A percentile compares a stretch with the other conserved stretches of the same genome.
Conservation (phyloP, 1,139 yeast genomes). For the Pichia sp. region DNA sequence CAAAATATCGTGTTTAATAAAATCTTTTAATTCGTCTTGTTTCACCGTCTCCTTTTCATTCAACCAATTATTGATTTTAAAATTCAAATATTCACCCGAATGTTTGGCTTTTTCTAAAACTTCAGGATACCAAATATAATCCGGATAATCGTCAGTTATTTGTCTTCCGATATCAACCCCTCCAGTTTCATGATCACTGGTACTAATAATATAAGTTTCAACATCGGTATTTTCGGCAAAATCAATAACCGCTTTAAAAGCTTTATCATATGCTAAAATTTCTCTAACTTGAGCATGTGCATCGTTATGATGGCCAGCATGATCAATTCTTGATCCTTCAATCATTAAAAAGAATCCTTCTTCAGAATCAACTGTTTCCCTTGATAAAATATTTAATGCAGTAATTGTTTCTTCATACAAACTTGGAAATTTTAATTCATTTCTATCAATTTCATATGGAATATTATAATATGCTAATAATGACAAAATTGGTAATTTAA, state of each 20-base stretch:
- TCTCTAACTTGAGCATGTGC: conserved; percentile 84
- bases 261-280: conserved; percentile 69
- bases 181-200: conserved; percentile 91
- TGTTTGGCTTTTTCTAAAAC: conserved; percentile 59
- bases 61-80: conserved; percentile 29
- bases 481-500: conserved; percentile 64
- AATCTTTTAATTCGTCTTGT: conserved; percentile 34
- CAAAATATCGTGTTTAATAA: conserved; percentile 42
- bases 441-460: conserved; percentile 76
- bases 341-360: conserved; percentile 75
- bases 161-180: conserved; percentile 78
- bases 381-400: conserved; percentile 58
- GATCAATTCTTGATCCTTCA: conserved; percentile 88
- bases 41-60: conserved; percentile 7
- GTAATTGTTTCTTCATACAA: conserved; percentile 66
- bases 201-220: conserved; percentile 69
- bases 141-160: conserved; percentile 51
- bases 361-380: conserved; percentile 62
- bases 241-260: conserved; percentile 61
- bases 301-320: conserved; percentile 86
- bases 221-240: conserved; percentile 58
- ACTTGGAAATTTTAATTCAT: conserved; percentile 54
- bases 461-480: conserved; percentile 65
- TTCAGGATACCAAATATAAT: conserved; percentile 73
- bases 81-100: conserved; percentile 62